A percentile compares a stretch with the other conserved stretches of the same genome.
Conservation (phyloP, 305 asterid species). For the Fraxinus angustifolia region DNA sequence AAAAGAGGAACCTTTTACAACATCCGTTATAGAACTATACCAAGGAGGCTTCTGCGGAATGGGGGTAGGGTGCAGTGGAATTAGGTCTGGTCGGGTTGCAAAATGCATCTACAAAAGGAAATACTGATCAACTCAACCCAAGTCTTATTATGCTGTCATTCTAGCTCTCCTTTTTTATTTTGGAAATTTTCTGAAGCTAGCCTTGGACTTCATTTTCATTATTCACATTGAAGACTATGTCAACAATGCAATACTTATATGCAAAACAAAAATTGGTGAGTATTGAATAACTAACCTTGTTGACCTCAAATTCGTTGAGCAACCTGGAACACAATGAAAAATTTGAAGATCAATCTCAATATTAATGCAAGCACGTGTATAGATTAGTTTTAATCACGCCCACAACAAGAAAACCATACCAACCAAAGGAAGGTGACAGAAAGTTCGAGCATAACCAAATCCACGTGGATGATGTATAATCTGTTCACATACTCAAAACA, state of each 20-base stretch:
- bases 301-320: constrained; percentile 30
- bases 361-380: background rate
- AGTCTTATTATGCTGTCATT: background rate
- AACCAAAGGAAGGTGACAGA: constrained; percentile 12
- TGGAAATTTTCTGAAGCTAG: background rate
- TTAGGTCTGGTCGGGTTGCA: background rate
- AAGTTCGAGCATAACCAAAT: constrained; percentile 8
- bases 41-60: background rate
- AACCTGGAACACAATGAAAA: constrained; percentile 36
- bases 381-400: background rate
- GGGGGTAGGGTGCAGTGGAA: background rate
- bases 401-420: constrained; percentile 4
- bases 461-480: constrained; percentile 4
- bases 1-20: background rate
- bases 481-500: background rate
- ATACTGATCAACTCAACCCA: background rate
- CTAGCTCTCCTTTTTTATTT: background rate
- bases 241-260: background rate
- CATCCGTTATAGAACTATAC: background rate
- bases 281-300: constrained; percentile 50
- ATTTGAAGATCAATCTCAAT: background rate
- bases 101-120: background rate
- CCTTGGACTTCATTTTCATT: background rate
- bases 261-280: constrained; percentile 1
- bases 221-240: background rate